phyloP scores from a whole-genome alignment of 2,329 filamentous ascomycete genomes.

The Meredithiella fracta region DNA sequence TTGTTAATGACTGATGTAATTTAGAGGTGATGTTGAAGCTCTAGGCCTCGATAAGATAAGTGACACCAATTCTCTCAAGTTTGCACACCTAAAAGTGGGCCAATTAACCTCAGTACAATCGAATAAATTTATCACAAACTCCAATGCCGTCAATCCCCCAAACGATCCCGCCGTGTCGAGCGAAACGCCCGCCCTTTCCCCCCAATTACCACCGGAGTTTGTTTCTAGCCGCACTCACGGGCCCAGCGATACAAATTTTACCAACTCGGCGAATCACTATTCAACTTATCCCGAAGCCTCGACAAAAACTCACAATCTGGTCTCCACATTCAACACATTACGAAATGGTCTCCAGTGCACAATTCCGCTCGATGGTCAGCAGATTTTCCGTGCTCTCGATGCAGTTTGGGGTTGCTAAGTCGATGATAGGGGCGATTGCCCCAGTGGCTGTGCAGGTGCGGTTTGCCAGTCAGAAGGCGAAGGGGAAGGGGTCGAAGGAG shows the following conservation, averaged over 20 bases:
- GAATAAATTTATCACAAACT: constrained; percentile 7
- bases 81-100: not conserved
- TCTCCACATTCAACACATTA: not conserved
- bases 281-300: no score
- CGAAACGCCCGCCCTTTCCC: not conserved
- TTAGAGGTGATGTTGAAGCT: constrained; percentile 1
- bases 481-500: constrained; percentile 11
- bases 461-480: constrained; percentile 14
- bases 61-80: not conserved
- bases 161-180: not conserved
- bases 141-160: not conserved
- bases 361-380: not conserved
- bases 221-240: no score
- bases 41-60: constrained; percentile 11
- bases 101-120: not conserved
- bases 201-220: not conserved
- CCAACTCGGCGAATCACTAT: not conserved
- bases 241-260: not conserved
- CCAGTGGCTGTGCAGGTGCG: constrained; percentile 12
- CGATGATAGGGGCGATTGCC: not conserved
- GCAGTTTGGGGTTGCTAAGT: not conserved
- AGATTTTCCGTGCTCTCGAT: constrained; percentile 1
- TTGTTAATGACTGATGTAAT: not conserved
- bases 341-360: not conserved
- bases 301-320: not conserved